A percentile compares a stretch with the other conserved stretches of the same genome.
phyloP scores from a whole-genome alignment of 768 basidiomycete genomes.

The Tephrocybe rancida region DNA sequence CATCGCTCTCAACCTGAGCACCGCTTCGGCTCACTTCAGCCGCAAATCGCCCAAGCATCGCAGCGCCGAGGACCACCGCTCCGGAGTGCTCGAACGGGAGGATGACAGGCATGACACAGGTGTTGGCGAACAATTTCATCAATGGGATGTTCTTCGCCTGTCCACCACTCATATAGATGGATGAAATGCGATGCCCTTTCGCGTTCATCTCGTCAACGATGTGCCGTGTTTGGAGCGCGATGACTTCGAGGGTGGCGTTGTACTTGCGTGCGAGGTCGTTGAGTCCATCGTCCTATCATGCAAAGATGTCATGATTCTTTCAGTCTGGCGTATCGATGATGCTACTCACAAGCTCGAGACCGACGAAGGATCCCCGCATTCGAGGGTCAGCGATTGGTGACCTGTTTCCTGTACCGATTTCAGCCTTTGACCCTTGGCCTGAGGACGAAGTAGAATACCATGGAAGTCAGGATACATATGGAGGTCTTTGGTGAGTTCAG shows the following conservation, averaged over 20 bases:
- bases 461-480: slow-evolving; percentile 97
- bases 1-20: slow-evolving; percentile 25
- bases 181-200: slow-evolving; percentile 78
- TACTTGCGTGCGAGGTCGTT: slow-evolving; percentile 88
- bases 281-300: slow-evolving; percentile 63
- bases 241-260: slow-evolving; percentile 88
- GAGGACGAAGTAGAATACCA: slow-evolving; percentile 44
- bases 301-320: neutral
- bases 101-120: slow-evolving; percentile 80
- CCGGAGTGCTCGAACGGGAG: slow-evolving; percentile 75
- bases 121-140: slow-evolving; percentile 89
- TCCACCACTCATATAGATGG: slow-evolving; percentile 91
- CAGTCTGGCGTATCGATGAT: neutral
- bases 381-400: slow-evolving; percentile 95
- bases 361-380: slow-evolving; percentile 92
- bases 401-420: slow-evolving; percentile 70
- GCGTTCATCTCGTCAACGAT: slow-evolving; percentile 90
- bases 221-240: slow-evolving; percentile 92
- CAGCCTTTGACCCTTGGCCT: neutral
- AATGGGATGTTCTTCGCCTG: slow-evolving; percentile 89
- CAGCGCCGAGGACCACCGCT: slow-evolving; percentile 90
- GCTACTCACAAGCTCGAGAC: slow-evolving; percentile 69
- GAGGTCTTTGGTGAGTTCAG: slow-evolving; percentile 86
- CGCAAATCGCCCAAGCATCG: slow-evolving; percentile 92
- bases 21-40: slow-evolving; percentile 45